Base-by-base conservation (phyloP, 176 grass and related monocot genomes). In the Musa itinerans region DNA sequence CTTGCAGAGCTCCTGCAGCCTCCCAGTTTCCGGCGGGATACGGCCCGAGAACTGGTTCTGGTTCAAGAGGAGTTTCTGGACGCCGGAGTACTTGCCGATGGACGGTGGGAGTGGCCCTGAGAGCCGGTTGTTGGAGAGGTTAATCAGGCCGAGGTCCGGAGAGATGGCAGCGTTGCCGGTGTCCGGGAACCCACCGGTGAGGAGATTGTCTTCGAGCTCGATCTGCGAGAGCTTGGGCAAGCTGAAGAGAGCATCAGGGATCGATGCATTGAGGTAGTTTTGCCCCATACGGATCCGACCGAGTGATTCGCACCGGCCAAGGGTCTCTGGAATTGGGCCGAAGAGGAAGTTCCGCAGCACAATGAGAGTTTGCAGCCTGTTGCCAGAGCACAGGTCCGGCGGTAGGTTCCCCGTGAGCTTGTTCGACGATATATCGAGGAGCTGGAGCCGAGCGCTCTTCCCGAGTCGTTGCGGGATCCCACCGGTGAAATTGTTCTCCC, bases 11-110 rank as follows among this genome's bases (percentile, higher is more conserved):
- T 72, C 67, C 19, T 24, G 43, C 65, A 83, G n/a, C 54, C 62
- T 76, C 70, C 64, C 63, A 20, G 71, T 83, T 54, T 76, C 73
- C 0, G 64, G 72, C 54, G 81, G 81, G 21, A 83, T 83, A 57
- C 76, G 52, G 29, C 81, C 74, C 0, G 74, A 69, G 52, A 83
- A 59, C 70, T 77, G 63, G 53, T 83, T 83, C 22, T 78, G 55
- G 53, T 13, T 59, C 16, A 83, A n/a, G 14, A 83, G 65, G 53
- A 68, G 63, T 19, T 27, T 70, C n/a, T 76, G 65, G 53, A 50
- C 12, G 17, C 20, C 27, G 13, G 81, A 70, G 53, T 77, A 75
- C 69, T 78, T 83, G 10, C 81, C 81, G 21, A 83, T 75, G 11
- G 74, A 4, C 8, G 65, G 54, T 2, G 81, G 81, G 56, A 83